phyloP scores from a whole-genome alignment of 1,284 basidiomycete species.

The Fomitopsis schrenkii region DNA sequence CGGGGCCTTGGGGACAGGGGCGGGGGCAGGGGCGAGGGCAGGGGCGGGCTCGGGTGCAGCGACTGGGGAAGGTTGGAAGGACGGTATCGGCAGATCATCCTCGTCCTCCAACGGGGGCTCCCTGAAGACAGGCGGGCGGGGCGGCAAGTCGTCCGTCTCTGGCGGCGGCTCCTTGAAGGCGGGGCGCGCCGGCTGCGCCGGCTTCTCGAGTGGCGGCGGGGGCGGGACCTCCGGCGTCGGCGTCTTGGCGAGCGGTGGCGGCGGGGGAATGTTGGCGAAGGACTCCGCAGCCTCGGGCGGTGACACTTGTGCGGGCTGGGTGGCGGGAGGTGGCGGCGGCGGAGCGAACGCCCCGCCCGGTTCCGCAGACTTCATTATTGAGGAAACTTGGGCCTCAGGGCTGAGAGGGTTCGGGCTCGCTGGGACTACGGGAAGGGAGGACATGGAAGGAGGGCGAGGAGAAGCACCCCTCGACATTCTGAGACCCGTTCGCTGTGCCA shows the following conservation, averaged over 20 bases:
- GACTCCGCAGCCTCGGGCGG: background rate
- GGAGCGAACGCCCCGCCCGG: conserved; percentile 3
- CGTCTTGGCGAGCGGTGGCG: conserved; percentile 31
- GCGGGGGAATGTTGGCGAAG: conserved; percentile 29
- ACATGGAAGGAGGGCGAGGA: conserved; percentile 11
- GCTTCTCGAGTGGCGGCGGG: conserved; percentile 20
- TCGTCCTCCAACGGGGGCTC: conserved; percentile 34
- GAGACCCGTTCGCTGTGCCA: conserved; percentile 24
- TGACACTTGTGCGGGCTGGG: background rate
- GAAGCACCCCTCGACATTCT: conserved; percentile 19
- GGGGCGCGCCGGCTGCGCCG: conserved; percentile 17
- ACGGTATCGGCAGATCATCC: conserved; percentile 37
- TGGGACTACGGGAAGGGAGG: conserved; percentile 7
- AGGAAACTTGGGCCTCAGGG: background rate
- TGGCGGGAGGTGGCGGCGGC: conserved; percentile 16
- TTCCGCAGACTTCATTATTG: conserved; percentile 11
- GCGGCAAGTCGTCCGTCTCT: conserved; percentile 23
- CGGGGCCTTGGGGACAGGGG: conserved; percentile 28
- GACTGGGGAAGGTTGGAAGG: conserved; percentile 28
- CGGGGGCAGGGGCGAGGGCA: conserved; percentile 28
- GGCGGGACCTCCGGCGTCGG: conserved; percentile 14
- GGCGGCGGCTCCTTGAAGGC: conserved; percentile 39
- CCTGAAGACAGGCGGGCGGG: conserved; percentile 28
- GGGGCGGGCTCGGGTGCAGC: conserved; percentile 18
- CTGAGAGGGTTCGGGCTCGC: background rate